Conservation (phyloP, 495 filamentous ascomycete genomes). For the Podospora fimiseda region DNA sequence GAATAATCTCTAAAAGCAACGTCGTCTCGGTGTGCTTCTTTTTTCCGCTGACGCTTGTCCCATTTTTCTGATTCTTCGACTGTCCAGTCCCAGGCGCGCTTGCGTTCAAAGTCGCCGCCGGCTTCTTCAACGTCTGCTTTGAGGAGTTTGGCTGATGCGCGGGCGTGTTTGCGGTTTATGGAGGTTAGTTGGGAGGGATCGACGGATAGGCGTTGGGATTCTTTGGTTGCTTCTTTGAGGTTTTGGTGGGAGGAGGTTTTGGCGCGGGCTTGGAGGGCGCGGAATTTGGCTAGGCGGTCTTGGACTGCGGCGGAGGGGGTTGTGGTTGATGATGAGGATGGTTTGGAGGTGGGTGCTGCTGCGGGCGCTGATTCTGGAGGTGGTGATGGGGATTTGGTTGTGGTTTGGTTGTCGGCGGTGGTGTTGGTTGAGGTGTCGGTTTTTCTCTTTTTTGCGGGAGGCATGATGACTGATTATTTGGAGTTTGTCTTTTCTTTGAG, state of each 20-base stretch:
- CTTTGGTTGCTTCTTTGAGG: conserved; percentile 73
- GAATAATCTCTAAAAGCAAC: conserved; percentile 87
- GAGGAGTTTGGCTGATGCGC: conserved; percentile 85
- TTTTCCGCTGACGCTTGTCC: conserved; percentile 86
- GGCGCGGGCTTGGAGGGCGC: conserved; percentile 77
- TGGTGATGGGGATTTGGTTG: conserved; percentile 2
- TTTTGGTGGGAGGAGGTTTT: conserved; percentile 73
- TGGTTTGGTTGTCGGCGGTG: conserved; percentile 8
- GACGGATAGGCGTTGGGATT: conserved; percentile 70
- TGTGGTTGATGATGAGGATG: conserved; percentile 3
- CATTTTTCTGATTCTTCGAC: conserved; percentile 87
- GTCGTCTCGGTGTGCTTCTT: conserved; percentile 71
- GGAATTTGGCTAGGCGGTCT: conserved; percentile 66
- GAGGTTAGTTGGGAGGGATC: conserved; percentile 68
- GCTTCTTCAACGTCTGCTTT: conserved; percentile 81
- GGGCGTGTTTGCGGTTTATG: conserved; percentile 71
- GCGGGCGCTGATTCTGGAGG: conserved; percentile 9
- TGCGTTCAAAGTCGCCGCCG: conserved; percentile 92
- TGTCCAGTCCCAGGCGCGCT: conserved; percentile 98
- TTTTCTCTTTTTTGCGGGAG: conserved; percentile 47
- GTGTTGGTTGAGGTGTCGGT: conserved; percentile 18
- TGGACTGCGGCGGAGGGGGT: conserved; percentile 18
- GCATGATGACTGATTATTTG: conserved; percentile 27
- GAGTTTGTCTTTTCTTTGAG: too few relatives aligned
- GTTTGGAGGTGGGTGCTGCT: too few relatives aligned